Evolutionary conservation across 2,329 filamentous ascomycete species (phyloP), one percentile per base, ranked within the genome.

Genomic region (Fusarium praegraminearum): DNA sequence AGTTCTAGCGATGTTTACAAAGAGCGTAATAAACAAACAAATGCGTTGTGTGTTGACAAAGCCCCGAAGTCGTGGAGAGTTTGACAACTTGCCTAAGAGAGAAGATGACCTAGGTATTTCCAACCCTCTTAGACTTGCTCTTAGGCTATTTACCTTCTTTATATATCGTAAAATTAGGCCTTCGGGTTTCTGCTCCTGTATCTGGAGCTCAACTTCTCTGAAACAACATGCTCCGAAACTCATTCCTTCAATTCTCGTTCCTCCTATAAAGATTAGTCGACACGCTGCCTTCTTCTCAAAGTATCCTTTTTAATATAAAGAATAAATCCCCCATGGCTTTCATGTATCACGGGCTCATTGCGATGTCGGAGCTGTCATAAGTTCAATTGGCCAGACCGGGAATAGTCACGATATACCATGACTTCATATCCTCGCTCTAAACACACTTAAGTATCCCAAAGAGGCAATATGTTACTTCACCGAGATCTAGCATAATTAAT

Each of bases 351-450:
- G 16, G 38, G 18, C 22, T 35, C 8, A 33, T 28, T 45, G 72
- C 70, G 70, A 73, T 74, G 55, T 74, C 72, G 72, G 72, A 68
- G 67, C 60, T 2, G 18, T 32, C 4, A 13, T 35, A 36, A 38
- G 32, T 43, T 32, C 51, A 49, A 69, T 73, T 73, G 69, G 63
- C 49, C 43, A n/a, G 51, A 43, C 58, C 47, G 53, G 50, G 35
- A 52, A 55, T 56, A 51, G 43, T 38, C 32, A 43, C 46, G 26
- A 43, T 45, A n/a, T 26, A 55, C 44, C 40, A 70, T 71, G 53
- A 63, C 62, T 59, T 70, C 22, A 53, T 62, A 41, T 65, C 38
- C 44, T 61, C 41, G 54, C 22, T 43, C 36, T 57, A 70, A 54
- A 59, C 24, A 36, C 20, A 22, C n/a, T 46, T 45, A 43, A 50